phyloP scores from a whole-genome alignment of 2,329 filamentous ascomycete genomes.

The Ophiostoma montium region DNA sequence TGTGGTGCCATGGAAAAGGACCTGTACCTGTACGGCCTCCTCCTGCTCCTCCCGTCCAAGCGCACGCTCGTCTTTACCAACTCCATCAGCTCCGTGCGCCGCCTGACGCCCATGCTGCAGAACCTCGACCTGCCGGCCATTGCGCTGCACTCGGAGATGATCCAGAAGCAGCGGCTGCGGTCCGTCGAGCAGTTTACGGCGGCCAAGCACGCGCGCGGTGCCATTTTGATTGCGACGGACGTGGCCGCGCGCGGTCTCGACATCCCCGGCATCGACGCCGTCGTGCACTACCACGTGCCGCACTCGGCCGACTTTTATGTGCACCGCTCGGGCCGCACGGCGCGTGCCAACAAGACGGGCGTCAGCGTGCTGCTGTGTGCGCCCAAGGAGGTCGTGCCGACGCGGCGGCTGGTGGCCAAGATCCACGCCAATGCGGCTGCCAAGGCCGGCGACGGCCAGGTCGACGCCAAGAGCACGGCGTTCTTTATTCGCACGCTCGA shows the following conservation, averaged over 20 bases:
- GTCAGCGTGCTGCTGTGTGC: constrained; percentile 79
- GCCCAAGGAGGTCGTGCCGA: constrained; percentile 79
- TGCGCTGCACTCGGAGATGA: constrained; percentile 84
- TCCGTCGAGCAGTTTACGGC: constrained; percentile 80
- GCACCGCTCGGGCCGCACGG: constrained; percentile 86
- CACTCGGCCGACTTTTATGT: constrained; percentile 87
- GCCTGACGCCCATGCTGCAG: constrained; percentile 70
- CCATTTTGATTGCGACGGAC: constrained; percentile 81
- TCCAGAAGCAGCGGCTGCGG: constrained; percentile 86
- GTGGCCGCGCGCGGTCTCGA: constrained; percentile 89
- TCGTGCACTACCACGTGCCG: constrained; percentile 92
- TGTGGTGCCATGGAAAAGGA: constrained; percentile 94
- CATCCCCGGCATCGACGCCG: constrained; percentile 75
- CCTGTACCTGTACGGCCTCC: constrained; percentile 77
- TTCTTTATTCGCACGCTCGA: constrained; percentile 67
- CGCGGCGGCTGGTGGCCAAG: constrained; percentile 71
- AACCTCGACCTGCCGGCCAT: constrained; percentile 65
- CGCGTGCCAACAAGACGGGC: constrained; percentile 64
- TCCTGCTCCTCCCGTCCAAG: constrained; percentile 67
- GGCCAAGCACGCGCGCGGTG: constrained; percentile 34
- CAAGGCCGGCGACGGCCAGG: constrained; percentile 29
- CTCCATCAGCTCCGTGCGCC: constrained; percentile 82
- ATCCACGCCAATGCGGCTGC: constrained; percentile 51
- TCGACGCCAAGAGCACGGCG: neutral
- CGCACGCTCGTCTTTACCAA: constrained; percentile 90